A percentile compares a stretch with the other conserved stretches of the same genome.
Evolutionary conservation across 1,284 basidiomycete genomes (phyloP).

Genomic region (Apiotrichum veenhuisii): DNA sequence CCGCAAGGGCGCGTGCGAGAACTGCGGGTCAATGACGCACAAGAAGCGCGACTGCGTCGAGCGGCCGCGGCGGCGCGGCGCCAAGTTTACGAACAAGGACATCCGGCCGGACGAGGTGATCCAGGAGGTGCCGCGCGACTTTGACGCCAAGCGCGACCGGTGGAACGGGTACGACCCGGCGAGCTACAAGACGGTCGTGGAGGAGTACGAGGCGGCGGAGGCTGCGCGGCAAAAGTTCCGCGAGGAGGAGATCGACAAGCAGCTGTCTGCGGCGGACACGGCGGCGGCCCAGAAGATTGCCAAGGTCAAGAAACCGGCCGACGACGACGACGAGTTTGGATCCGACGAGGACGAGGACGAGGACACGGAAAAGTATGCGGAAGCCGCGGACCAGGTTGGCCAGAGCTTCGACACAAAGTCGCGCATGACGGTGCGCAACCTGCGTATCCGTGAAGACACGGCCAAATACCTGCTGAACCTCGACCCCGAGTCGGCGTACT

Average conservation of each 20-base stretch:
- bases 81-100: slow-evolving; percentile 84
- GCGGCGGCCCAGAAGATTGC: slow-evolving; percentile 76
- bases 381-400: slow-evolving; percentile 93
- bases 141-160: slow-evolving; percentile 91
- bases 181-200: slow-evolving; percentile 79
- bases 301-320: slow-evolving; percentile 66
- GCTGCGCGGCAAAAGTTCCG: slow-evolving; percentile 80
- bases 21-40: slow-evolving; percentile 96
- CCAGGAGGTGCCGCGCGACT: slow-evolving; percentile 74
- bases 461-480: slow-evolving; percentile 98
- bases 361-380: slow-evolving; percentile 90
- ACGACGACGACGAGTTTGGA: slow-evolving; percentile 81
- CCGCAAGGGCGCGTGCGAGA: slow-evolving; percentile 96
- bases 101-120: slow-evolving; percentile 89
- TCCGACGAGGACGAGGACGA: slow-evolving; percentile 71
- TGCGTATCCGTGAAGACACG: slow-evolving; percentile 98
- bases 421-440: slow-evolving; percentile 93
- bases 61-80: slow-evolving; percentile 91
- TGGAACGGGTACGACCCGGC: slow-evolving; percentile 98
- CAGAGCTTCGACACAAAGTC: slow-evolving; percentile 98
- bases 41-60: slow-evolving; percentile 89
- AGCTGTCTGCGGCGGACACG: slow-evolving; percentile 81
- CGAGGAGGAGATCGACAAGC: slow-evolving; percentile 96
- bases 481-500: slow-evolving; percentile 93
- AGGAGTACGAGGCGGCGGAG: slow-evolving; percentile 92